Evolutionary conservation across 1,284 basidiomycete genomes (phyloP).

Genomic region (Boletus holoroseus): DNA sequence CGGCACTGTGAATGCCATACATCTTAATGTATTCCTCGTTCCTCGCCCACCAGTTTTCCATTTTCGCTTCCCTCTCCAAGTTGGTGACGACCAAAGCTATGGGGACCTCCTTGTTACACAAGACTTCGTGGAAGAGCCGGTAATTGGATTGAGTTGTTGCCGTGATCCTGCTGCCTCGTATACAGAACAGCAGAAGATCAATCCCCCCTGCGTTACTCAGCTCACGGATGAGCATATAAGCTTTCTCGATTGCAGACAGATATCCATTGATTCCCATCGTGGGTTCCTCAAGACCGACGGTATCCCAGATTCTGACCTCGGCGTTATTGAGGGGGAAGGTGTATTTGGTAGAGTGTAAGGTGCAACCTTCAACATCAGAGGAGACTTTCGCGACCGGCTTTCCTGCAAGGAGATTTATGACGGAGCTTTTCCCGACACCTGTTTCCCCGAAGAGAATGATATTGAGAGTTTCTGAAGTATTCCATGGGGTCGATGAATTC

Average conservation of each 20-base stretch:
- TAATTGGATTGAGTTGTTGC: conserved; percentile 35
- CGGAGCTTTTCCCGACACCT: conserved; percentile 33
- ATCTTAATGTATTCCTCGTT: conserved; percentile 32
- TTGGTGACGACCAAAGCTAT: conserved; percentile 38
- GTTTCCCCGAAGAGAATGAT: conserved; percentile 31
- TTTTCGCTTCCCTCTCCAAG: conserved; percentile 34
- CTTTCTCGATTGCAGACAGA: conserved; percentile 33
- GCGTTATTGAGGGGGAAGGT: conserved; percentile 9
- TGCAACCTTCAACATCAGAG: conserved; percentile 24
- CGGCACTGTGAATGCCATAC: conserved; percentile 31
- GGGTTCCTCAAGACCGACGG: conserved; percentile 40
- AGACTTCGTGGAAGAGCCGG: conserved; percentile 33
- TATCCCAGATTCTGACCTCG: conserved; percentile 34
- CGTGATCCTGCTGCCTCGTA: conserved; percentile 37
- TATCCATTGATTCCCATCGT: conserved; percentile 27
- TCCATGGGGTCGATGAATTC: not conserved
- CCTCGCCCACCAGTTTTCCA: conserved; percentile 39
- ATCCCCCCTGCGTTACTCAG: conserved; percentile 31
- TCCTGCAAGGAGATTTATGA: conserved; percentile 32
- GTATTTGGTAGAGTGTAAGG: conserved; percentile 25
- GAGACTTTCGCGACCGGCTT: conserved; percentile 26
- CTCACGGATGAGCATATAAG: conserved; percentile 32
- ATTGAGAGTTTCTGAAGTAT: conserved; percentile 15
- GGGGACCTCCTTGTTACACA: conserved; percentile 36
- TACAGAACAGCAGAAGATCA: conserved; percentile 37